phyloP scores from a whole-genome alignment of 2,329 filamentous ascomycete genomes.

The Paecilomyces dactylethromorphus region DNA sequence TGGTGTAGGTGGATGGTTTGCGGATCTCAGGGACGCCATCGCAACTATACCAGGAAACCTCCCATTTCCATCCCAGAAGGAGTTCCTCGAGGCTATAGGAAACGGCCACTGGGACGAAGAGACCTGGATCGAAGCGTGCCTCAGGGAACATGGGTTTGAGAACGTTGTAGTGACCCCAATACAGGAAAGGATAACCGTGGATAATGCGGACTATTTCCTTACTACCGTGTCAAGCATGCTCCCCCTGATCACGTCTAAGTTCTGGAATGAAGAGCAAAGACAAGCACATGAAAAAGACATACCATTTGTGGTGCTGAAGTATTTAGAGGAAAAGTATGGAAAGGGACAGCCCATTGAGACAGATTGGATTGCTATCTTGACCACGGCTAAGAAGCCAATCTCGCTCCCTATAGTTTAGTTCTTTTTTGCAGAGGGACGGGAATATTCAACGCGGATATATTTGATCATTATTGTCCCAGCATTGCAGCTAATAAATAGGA shows the following conservation, averaged over 20 bases:
- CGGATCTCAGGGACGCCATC: conserved; percentile 17
- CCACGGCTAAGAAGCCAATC: conserved; percentile 20
- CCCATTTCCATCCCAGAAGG: conserved; percentile 14
- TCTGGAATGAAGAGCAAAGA: conserved; percentile 24
- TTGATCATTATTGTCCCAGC: neutral
- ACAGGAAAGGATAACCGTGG: conserved; percentile 4
- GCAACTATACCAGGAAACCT: conserved; percentile 18
- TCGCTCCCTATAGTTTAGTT: neutral
- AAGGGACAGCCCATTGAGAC: conserved; percentile 14
- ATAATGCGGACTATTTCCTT: neutral
- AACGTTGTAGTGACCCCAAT: conserved; percentile 15
- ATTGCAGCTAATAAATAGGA: neutral
- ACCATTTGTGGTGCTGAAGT: conserved; percentile 14
- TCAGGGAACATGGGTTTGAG: conserved; percentile 18
- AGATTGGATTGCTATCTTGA: conserved; percentile 22
- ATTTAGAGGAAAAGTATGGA: conserved; percentile 17
- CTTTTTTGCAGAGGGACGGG: neutral
- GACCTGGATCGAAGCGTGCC: conserved; percentile 13
- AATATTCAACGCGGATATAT: neutral
- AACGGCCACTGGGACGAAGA: conserved; percentile 18
- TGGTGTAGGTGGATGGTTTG: conserved; percentile 19
- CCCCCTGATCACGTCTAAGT: conserved; percentile 12
- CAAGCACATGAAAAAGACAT: conserved; percentile 13
- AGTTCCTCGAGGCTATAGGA: conserved; percentile 11
- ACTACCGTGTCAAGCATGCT: conserved; percentile 14